Conservation (phyloP, 2,329 filamentous ascomycete genomes). For the Fusarium sp. region DNA sequence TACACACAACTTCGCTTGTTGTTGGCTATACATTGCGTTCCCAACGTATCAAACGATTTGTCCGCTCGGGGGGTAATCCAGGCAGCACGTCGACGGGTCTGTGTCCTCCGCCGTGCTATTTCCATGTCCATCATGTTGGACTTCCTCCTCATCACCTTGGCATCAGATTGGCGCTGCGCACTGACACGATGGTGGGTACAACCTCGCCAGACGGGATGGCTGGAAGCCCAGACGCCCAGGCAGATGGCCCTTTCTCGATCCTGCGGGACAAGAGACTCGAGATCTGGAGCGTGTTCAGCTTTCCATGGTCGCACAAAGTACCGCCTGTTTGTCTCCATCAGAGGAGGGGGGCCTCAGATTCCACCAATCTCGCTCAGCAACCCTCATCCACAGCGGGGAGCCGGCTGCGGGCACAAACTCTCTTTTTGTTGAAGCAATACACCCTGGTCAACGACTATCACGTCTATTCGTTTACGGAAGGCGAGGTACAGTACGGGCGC, state of each 20-base stretch:
- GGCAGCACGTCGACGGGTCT: neutral
- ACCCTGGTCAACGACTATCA: neutral
- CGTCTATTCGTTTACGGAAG: neutral
- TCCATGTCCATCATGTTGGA: neutral
- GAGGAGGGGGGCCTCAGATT: neutral
- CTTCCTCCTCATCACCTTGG: neutral
- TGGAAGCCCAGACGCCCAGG: neutral
- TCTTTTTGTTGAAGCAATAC: slow-evolving; percentile 13
- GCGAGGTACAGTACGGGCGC: neutral
- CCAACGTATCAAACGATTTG: neutral
- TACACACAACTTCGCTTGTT: slow-evolving; percentile 23
- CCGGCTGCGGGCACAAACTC: slow-evolving; percentile 15
- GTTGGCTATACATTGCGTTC: slow-evolving; percentile 13
- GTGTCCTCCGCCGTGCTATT: neutral
- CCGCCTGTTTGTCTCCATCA: neutral
- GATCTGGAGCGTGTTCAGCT: slow-evolving; percentile 5
- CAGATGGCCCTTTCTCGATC: slow-evolving; percentile 1
- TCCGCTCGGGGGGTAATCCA: neutral
- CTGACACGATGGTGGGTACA: neutral
- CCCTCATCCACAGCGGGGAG: slow-evolving; percentile 22
- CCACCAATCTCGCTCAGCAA: slow-evolving; percentile 4
- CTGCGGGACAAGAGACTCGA: slow-evolving; percentile 12
- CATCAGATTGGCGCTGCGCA: slow-evolving; percentile 2
- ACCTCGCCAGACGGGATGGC: neutral
- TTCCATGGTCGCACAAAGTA: neutral